Evolutionary conservation across 352 stramenopile species (phyloP).

Genomic region (Aphanomyces invadans): DNA sequence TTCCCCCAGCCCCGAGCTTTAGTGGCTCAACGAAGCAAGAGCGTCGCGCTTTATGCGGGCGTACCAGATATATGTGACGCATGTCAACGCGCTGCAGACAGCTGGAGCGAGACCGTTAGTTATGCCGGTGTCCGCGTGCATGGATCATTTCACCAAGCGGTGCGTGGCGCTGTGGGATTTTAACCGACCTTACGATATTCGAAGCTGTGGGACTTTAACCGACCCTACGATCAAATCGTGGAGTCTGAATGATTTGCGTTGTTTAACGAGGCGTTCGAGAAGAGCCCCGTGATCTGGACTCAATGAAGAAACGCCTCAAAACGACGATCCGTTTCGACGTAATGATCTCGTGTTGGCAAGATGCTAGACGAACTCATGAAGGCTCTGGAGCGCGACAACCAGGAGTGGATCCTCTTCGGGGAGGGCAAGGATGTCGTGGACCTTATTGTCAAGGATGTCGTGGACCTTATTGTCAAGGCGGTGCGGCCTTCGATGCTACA

Average conservation of each 20-base stretch:
- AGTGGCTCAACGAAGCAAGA: conserved; percentile 7
- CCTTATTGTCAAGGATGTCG: too few relatives aligned
- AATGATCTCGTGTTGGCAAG: conserved; percentile 4
- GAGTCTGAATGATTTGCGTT: conserved; percentile 8
- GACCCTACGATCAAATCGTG: neutral
- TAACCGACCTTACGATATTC: neutral
- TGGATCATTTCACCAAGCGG: conserved; percentile 11
- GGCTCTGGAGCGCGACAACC: conserved; percentile 7
- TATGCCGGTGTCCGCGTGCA: conserved; percentile 15
- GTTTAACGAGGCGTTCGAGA: conserved; percentile 13
- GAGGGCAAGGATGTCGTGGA: too few relatives aligned
- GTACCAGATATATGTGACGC: conserved; percentile 15
- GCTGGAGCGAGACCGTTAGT: conserved; percentile 1
- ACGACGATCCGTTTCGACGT: neutral
- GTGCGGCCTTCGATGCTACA: conserved; percentile 1
- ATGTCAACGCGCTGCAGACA: conserved; percentile 15
- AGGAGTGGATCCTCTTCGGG: conserved; percentile 14
- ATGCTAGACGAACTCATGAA: conserved; percentile 16
- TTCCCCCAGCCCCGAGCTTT: conserved; percentile 15
- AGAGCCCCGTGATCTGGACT: conserved; percentile 5
- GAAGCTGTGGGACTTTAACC: too few relatives aligned
- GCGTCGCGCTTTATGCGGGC: conserved; percentile 5
- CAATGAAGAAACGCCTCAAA: neutral
- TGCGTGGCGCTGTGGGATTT: conserved; percentile 11
- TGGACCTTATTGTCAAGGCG: conserved; percentile 11